phyloP scores from a whole-genome alignment of 1,284 basidiomycete species.

The Tilletia caries region DNA sequence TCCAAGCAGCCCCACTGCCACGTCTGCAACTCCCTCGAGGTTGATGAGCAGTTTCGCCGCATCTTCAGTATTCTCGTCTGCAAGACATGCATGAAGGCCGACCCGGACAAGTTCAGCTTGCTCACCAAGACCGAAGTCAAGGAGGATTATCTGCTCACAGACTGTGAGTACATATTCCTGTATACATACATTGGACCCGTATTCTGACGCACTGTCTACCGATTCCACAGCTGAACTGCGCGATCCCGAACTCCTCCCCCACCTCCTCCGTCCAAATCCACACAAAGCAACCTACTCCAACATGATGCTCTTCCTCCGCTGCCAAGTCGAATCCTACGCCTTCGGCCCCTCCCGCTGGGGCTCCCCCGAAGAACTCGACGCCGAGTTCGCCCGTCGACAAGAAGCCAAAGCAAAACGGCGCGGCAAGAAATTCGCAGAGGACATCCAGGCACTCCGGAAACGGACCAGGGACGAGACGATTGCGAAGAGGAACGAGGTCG shows the following conservation, averaged over 20 bases:
- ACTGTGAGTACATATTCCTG: constrained; percentile 56
- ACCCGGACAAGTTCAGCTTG: constrained; percentile 78
- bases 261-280: constrained; percentile 91
- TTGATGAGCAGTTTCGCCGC: constrained; percentile 38
- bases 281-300: constrained; percentile 95
- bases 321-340: constrained; percentile 91
- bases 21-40: constrained; percentile 40
- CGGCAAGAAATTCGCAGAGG: constrained; percentile 67
- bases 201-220: too few species aligned
- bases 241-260: constrained; percentile 86
- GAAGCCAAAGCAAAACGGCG: constrained; percentile 84
- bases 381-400: constrained; percentile 76
- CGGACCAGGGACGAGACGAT: constrained; percentile 46
- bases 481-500: constrained; percentile 41
- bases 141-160: constrained; percentile 61
- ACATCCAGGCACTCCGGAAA: constrained; percentile 40
- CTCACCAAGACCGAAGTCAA: constrained; percentile 99
- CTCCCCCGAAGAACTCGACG: constrained; percentile 81
- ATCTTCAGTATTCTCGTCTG: constrained; percentile 69
- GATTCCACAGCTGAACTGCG: constrained; percentile 75
- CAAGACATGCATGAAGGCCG: constrained; percentile 74
- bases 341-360: constrained; percentile 88
- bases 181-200: not conserved
- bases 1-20: constrained; percentile 36
- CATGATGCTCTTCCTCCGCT: constrained; percentile 97